Evolutionary conservation across 2,329 filamentous ascomycete genomes (phyloP), one percentile per base, ranked within the genome.

Genomic region (Penicillium sp.): DNA sequence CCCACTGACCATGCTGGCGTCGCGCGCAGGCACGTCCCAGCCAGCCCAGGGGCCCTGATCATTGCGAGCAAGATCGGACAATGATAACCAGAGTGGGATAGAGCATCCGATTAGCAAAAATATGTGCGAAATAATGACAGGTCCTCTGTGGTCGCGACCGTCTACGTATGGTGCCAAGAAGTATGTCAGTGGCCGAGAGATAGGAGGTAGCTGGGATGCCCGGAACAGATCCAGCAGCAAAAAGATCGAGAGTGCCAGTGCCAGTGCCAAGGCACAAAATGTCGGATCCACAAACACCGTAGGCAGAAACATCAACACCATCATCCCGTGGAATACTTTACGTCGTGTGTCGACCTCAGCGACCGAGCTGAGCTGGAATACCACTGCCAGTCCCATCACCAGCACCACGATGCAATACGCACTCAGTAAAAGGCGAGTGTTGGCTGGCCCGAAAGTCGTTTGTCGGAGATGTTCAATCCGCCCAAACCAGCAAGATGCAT

Each of bases 271-370:
- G 1, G 90, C 86, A 49, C 88, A 87, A 73, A 91, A 98, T 41
- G 88, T 82, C 1, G 95, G 93, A 72, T 99, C 95, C 61, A 98
- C 78, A 70, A 87, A 97, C 2, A 89, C 90, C 1, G 90, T 86
- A 0, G 95, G 93, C 2, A 98, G 82, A 55, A 99, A 88, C 91
- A 99, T 97, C 55, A 87, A 86, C 8, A 98, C 93, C 90, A 98
- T 98, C 83, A 93, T 96, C 65, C 96, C 96, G 74, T 99, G 95
- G 73, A 99, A 99, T 24, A 98, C 90, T 75, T 99, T 99, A 50
- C 95, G 87, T 49, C 95, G 86, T 1, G 95, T 99, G 75, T 99
- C 95, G 47, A 99, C 93, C 75, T 97, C 93, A 63, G 90, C 93
- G 49, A 90, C 80, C 3, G 86, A 80, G 41, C 89, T 90, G 37